Evolutionary conservation across 169 alveolate species (phyloP).

Genomic region (Toxoplasma gondii): DNA sequence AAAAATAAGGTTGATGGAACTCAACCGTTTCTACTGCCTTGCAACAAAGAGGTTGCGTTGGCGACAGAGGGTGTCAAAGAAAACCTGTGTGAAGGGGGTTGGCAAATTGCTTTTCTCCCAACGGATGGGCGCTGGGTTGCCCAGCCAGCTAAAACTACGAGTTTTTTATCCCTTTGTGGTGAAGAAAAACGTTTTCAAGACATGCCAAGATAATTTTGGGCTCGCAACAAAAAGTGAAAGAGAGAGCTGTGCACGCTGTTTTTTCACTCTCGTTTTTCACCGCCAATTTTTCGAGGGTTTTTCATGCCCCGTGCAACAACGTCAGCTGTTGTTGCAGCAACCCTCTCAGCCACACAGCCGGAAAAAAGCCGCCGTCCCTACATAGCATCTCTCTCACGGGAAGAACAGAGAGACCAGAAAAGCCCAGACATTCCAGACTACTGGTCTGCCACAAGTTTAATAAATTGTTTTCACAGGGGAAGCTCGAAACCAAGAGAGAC

Average conservation of each 20-base stretch:
- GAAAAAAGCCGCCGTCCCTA: conserved; percentile 38
- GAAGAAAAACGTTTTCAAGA: not conserved
- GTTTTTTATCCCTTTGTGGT: not conserved
- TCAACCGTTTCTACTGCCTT: not conserved
- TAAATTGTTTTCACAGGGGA: not conserved
- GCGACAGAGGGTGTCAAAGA: conserved; percentile 1
- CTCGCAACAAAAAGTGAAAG: not conserved
- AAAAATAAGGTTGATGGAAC: not conserved
- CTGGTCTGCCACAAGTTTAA: not conserved
- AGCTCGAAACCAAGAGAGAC: not conserved
- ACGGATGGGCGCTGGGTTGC: conserved; percentile 14
- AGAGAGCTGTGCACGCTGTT: not conserved
- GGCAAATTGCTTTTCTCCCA: conserved; percentile 10
- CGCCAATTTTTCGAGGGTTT: conserved; percentile 33
- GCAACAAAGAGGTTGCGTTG: not conserved
- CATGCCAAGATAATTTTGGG: not conserved
- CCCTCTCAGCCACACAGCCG: conserved; percentile 40
- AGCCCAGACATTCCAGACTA: not conserved
- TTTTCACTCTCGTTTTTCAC: not conserved
- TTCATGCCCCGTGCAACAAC: conserved; percentile 43
- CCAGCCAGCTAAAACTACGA: conserved; percentile 14
- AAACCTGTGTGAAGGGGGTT: conserved; percentile 38
- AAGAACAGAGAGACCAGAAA: not conserved
- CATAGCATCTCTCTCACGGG: conserved; percentile 25
- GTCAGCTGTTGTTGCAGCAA: conserved; percentile 45